A percentile compares a stretch with the other conserved stretches of the same genome.
Conservation (phyloP, 257 asterid genomes). For the Penstemon davidsonii region DNA sequence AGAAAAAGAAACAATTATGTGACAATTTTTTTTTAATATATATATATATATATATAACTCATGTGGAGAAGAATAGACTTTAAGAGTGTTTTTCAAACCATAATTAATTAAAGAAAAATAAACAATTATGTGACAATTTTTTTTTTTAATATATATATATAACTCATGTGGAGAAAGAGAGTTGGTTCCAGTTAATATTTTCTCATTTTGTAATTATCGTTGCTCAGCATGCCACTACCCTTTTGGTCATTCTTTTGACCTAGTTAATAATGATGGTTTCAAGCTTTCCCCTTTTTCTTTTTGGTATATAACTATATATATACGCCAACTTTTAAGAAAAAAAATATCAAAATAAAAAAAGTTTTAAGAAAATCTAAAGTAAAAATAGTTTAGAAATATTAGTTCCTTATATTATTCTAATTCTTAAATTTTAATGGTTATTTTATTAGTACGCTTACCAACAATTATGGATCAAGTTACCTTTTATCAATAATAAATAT, state of each 20-base stretch:
- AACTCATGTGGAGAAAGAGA: background rate
- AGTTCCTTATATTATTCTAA: too few species aligned
- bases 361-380: too few species aligned
- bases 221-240: constrained; percentile 15
- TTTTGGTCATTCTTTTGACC: constrained; percentile 28
- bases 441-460: too few species aligned
- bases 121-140: constrained; percentile 30
- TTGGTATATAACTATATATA: background rate
- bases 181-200: constrained; percentile 54
- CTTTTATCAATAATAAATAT: too few species aligned
- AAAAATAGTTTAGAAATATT: too few species aligned
- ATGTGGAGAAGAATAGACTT: constrained; percentile 30
- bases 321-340: too few species aligned
- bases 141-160: background rate
- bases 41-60: background rate
- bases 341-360: too few species aligned
- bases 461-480: too few species aligned
- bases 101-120: constrained; percentile 30
- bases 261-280: constrained; percentile 2
- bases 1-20: constrained; percentile 31
- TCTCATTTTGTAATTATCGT: constrained; percentile 21
- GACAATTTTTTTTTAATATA: constrained; percentile 5
- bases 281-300: constrained; percentile 1
- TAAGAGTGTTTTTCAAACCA: constrained; percentile 37
- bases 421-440: too few species aligned